Conservation (phyloP, 148 eudicot species). For the Pharnaceum exiguum region DNA sequence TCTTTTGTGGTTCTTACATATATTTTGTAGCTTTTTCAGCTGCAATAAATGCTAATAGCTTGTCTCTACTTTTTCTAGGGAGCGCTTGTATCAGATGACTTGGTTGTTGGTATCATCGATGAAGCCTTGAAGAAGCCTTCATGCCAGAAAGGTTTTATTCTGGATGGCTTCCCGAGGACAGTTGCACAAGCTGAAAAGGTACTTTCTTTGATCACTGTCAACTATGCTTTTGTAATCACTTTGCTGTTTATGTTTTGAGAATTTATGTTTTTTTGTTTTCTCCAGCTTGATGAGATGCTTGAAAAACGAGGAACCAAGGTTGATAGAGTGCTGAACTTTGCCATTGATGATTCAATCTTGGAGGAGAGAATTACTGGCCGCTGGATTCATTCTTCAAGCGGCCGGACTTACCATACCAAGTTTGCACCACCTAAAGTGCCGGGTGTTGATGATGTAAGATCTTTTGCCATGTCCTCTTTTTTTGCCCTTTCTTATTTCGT, state of each 20-base stretch:
- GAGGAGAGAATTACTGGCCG: constrained; percentile 98
- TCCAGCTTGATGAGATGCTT: constrained; percentile 95
- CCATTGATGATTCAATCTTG: constrained; percentile 82
- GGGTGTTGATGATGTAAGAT: constrained; percentile 83
- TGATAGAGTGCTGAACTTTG: constrained; percentile 89
- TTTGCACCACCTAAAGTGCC: constrained; percentile 89
- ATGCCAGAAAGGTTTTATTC: constrained; percentile 90
- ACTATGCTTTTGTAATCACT: background rate
- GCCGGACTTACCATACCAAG: constrained; percentile 89
- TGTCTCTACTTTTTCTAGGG: constrained; percentile 38
- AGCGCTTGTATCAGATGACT: constrained; percentile 83
- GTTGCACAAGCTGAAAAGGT: constrained; percentile 90
- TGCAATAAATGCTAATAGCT: no score
- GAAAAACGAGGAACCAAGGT: constrained; percentile 70
- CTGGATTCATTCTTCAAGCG: constrained; percentile 91
- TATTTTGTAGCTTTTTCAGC: no score
- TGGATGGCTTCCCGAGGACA: constrained; percentile 97
- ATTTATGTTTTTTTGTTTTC: background rate
- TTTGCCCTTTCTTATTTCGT: no score
- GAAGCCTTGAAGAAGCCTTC: constrained; percentile 93
- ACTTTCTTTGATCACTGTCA: background rate
- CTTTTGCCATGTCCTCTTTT: no score
- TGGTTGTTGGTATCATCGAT: constrained; percentile 92
- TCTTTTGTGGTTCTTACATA: background rate
- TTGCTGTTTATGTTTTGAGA: background rate